These are phyloP conservation scores for Pisolithus orientalis DNA, from an alignment of 768 basidiomycete genomes.

Conservation along the genomic window DNA sequence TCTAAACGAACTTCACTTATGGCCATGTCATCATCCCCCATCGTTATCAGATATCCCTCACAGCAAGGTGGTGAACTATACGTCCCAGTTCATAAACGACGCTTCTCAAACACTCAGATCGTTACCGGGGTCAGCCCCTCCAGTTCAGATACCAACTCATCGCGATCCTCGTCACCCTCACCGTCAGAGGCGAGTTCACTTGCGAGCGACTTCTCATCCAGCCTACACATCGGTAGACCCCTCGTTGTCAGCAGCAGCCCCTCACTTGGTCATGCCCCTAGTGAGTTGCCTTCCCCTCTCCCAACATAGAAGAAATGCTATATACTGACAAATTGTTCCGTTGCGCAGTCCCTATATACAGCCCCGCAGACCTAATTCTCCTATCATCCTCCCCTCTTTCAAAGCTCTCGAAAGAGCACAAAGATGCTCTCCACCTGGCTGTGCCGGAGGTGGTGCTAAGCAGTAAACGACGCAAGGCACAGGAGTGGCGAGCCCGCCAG, in stretches of 20 bases:
- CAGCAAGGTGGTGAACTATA: conserved; percentile 25
- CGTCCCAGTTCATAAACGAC: conserved; percentile 36
- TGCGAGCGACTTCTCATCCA: too few species aligned
- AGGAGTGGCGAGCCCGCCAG: conserved; percentile 14
- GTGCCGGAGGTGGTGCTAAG: conserved; percentile 24
- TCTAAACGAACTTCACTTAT: not conserved
- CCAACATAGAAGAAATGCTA: not conserved
- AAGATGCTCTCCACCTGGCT: conserved; percentile 5
- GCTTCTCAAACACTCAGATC: not conserved
- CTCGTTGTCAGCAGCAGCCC: not conserved
- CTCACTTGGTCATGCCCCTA: conserved; percentile 2
- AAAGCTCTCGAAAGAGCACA: conserved; percentile 4
- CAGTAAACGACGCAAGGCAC: conserved; percentile 21
- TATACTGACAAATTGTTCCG: not conserved
- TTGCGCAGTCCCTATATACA: conserved; percentile 15
- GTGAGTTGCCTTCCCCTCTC: not conserved
- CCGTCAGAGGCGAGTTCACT: conserved; percentile 2
- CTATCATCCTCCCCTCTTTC: conserved; percentile 19
- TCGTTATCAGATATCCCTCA: conserved; percentile 10
- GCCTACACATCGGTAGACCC: not conserved
- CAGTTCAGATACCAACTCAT: conserved; percentile 15
- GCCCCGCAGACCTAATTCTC: conserved; percentile 18
- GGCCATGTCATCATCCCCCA: conserved; percentile 23
- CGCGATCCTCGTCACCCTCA: conserved; percentile 10
- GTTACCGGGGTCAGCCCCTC: not conserved